phyloP scores from a whole-genome alignment of 106 monocot species.

The Apostasia shenzhenica region DNA sequence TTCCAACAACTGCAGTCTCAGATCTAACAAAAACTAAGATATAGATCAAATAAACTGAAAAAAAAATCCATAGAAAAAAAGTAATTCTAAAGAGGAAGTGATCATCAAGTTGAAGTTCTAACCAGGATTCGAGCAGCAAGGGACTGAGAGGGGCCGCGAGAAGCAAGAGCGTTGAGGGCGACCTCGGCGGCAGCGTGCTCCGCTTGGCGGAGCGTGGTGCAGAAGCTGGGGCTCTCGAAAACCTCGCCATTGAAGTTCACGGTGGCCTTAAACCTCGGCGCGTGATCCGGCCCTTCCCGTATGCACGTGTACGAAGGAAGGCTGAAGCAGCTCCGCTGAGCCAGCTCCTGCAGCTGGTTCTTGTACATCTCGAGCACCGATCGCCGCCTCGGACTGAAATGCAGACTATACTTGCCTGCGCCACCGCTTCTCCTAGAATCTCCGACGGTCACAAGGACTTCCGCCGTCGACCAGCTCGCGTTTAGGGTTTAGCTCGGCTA shows the following conservation, averaged over 20 bases:
- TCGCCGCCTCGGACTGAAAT: too few relatives aligned
- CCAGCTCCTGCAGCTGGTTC: slow-evolving; percentile 97
- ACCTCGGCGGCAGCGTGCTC: slow-evolving; percentile 92
- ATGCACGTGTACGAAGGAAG: slow-evolving; percentile 84
- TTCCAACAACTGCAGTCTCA: too few relatives aligned
- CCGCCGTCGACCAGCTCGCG: too few relatives aligned
- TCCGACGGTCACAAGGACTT: neutral
- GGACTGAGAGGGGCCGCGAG: slow-evolving; percentile 68
- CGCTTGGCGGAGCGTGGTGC: slow-evolving; percentile 84
- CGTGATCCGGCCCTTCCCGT: slow-evolving; percentile 89
- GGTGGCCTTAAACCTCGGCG: slow-evolving; percentile 79
- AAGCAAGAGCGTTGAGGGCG: slow-evolving; percentile 69
- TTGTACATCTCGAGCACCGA: slow-evolving; percentile 56
- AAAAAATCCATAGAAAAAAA: too few relatives aligned
- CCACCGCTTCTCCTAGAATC: neutral
- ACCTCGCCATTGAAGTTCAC: slow-evolving; percentile 92
- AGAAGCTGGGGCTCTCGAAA: slow-evolving; percentile 84
- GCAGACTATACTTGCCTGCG: neutral
- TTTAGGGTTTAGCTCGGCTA: too few relatives aligned
- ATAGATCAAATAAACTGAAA: too few relatives aligned
- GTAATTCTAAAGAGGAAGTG: too few relatives aligned
- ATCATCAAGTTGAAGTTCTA: neutral
- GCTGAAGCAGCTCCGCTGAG: slow-evolving; percentile 97
- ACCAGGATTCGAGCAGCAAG: slow-evolving; percentile 90
- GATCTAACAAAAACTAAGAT: too few relatives aligned